Percentiles rank a stretch among this genome's conserved stretches.
These are phyloP conservation scores for Pseudodiploospora longispora DNA, from an alignment of 2,329 filamentous ascomycete genomes.

Conservation along the genomic window DNA sequence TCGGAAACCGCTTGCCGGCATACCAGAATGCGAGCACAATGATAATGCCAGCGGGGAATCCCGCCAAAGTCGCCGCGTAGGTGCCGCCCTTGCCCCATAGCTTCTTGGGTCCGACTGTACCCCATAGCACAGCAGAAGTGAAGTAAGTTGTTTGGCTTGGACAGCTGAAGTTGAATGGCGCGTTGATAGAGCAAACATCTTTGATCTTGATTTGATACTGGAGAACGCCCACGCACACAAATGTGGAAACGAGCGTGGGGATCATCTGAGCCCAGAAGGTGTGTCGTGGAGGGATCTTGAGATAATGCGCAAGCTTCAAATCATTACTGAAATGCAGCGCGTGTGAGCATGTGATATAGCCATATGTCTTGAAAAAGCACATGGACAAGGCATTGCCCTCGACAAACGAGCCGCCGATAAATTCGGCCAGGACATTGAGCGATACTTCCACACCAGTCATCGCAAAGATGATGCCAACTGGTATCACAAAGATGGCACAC, in stretches of 20 bases:
- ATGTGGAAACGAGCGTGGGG: slow-evolving; percentile 34
- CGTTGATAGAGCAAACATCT: slow-evolving; percentile 25
- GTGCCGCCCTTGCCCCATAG: slow-evolving; percentile 27
- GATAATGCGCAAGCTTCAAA: slow-evolving; percentile 43
- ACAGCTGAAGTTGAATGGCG: slow-evolving; percentile 5
- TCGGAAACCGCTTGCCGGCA: slow-evolving; percentile 24
- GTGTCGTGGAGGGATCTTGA: slow-evolving; percentile 40
- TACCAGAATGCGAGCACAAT: slow-evolving; percentile 29
- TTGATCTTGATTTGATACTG: slow-evolving; percentile 21
- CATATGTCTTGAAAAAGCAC: slow-evolving; percentile 17
- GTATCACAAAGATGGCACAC: slow-evolving; percentile 32
- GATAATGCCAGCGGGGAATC: slow-evolving; percentile 31
- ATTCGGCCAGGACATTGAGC: slow-evolving; percentile 33
- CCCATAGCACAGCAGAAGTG: slow-evolving; percentile 32
- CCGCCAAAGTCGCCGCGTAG: slow-evolving; percentile 26
- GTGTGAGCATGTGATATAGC: slow-evolving; percentile 33
- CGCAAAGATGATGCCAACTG: slow-evolving; percentile 34
- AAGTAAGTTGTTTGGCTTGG: slow-evolving; percentile 10
- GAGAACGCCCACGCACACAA: slow-evolving; percentile 7
- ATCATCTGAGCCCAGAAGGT: slow-evolving; percentile 39
- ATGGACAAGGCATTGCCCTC: slow-evolving; percentile 17
- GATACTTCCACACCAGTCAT: slow-evolving; percentile 36
- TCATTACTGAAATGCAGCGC: slow-evolving; percentile 37
- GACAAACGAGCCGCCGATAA: slow-evolving; percentile 25
- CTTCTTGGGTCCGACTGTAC: slow-evolving; percentile 28